Percentiles rank a stretch among this genome's conserved stretches.
Conservation (phyloP, 202 grass and related monocot species). For the Schoenoplectus triqueter region DNA sequence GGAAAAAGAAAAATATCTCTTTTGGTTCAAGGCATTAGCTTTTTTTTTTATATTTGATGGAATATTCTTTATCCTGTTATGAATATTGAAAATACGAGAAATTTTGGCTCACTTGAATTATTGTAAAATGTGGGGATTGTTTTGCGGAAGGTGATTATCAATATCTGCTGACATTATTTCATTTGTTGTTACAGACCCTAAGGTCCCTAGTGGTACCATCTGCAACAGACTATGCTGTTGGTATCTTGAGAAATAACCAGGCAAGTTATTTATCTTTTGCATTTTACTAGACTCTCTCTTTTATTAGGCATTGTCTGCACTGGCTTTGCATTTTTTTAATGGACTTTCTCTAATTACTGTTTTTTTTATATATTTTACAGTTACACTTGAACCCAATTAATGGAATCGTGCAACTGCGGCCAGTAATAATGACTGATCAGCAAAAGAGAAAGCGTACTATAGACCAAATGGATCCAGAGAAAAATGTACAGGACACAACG, state of each 20-base stretch:
- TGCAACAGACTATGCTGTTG: slow-evolving; percentile 71
- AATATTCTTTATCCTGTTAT: background rate
- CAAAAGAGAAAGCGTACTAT: slow-evolving; percentile 38
- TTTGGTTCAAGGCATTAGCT: background rate
- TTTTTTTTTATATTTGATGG: background rate
- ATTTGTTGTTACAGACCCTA: slow-evolving; percentile 63
- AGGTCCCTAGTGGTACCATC: slow-evolving; percentile 60
- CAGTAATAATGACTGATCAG: slow-evolving; percentile 45
- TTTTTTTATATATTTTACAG: slow-evolving; percentile 53
- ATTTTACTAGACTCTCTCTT: slow-evolving; percentile 1
- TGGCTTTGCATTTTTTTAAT: background rate
- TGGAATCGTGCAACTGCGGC: slow-evolving; percentile 70
- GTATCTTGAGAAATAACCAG: slow-evolving; percentile 70
- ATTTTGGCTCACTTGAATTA: background rate
- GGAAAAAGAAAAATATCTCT: background rate
- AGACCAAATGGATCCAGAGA: slow-evolving; percentile 24
- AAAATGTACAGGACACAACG: slow-evolving; percentile 14
- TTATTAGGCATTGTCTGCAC: slow-evolving; percentile 20
- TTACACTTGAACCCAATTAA: slow-evolving; percentile 84
- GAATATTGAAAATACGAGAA: background rate
- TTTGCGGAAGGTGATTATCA: background rate
- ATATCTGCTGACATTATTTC: slow-evolving; percentile 15
- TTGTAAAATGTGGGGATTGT: background rate
- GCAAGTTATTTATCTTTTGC: slow-evolving; percentile 46
- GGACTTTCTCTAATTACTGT: slow-evolving; percentile 23